Conservation (phyloP, 1,284 basidiomycete genomes). For the Tylopilus sp. region DNA sequence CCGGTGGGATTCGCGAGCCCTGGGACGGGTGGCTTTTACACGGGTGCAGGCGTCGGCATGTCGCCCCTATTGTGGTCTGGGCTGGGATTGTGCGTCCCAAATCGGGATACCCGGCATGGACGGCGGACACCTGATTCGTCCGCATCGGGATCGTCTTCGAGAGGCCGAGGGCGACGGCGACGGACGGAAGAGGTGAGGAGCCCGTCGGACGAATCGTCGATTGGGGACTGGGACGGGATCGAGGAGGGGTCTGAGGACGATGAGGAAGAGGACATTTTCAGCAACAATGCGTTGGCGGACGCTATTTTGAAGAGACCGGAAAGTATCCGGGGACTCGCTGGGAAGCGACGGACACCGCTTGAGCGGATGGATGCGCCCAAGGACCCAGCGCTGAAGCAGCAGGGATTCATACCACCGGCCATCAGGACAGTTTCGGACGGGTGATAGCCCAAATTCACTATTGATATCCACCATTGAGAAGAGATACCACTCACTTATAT, state of each 20-base stretch:
- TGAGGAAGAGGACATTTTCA: constrained; percentile 44
- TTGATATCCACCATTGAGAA: background rate
- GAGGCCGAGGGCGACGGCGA: constrained; percentile 28
- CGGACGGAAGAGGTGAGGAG: constrained; percentile 20
- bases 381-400: constrained; percentile 19
- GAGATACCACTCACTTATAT: constrained; percentile 25
- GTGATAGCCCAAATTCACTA: background rate
- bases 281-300: constrained; percentile 59
- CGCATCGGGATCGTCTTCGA: constrained; percentile 34
- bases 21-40: constrained; percentile 16
- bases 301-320: constrained; percentile 68
- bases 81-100: constrained; percentile 31
- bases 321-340: constrained; percentile 40
- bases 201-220: constrained; percentile 41
- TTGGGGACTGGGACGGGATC: constrained; percentile 41
- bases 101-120: constrained; percentile 35
- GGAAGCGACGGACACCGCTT: too few relatives aligned
- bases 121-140: constrained; percentile 38
- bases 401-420: background rate
- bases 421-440: background rate
- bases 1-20: constrained; percentile 25
- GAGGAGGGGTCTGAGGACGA: constrained; percentile 32
- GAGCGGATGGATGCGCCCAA: constrained; percentile 24
- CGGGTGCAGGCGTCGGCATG: constrained; percentile 22
- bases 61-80: constrained; percentile 42